These are phyloP conservation scores for Aspergillus luchuensis DNA, from an alignment of 2,329 filamentous ascomycete species.

Conservation along the genomic window DNA sequence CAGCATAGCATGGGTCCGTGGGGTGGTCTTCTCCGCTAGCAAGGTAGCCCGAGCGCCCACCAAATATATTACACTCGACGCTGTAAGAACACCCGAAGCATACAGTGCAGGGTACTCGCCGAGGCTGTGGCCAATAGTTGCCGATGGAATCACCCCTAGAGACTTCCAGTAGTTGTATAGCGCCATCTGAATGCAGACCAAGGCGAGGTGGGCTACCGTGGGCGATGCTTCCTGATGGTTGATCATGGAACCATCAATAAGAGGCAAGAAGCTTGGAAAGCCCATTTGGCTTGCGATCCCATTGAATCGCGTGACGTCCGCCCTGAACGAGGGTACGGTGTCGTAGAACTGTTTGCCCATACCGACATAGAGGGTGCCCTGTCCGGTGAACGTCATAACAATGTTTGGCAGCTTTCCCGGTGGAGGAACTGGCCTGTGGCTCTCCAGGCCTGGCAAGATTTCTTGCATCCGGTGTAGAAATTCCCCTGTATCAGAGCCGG, in stretches of 20 bases:
- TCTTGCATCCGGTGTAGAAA: background rate
- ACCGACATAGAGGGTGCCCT: conserved; percentile 37
- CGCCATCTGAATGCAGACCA: conserved; percentile 46
- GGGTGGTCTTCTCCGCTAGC: conserved; percentile 21
- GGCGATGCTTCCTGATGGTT: conserved; percentile 31
- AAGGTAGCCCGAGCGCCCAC: conserved; percentile 29
- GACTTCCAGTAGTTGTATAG: conserved; percentile 39
- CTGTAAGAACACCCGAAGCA: conserved; percentile 28
- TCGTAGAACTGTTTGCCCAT: conserved; percentile 40
- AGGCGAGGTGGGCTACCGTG: conserved; percentile 26
- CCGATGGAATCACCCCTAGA: conserved; percentile 41
- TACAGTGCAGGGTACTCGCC: conserved; percentile 36
- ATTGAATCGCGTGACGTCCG: conserved; percentile 33
- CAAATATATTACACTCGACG: conserved; percentile 29
- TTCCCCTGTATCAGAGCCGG: conserved; percentile 18
- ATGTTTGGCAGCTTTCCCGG: conserved; percentile 21
- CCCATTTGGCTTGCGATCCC: conserved; percentile 34
- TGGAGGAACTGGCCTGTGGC: conserved; percentile 14
- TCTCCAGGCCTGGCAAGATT: conserved; percentile 20
- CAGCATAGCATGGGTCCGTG: conserved; percentile 39
- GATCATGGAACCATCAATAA: conserved; percentile 33
- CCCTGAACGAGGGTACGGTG: conserved; percentile 28
- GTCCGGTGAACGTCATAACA: conserved; percentile 38
- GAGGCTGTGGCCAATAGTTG: conserved; percentile 44
- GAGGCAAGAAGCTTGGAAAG: conserved; percentile 38